Evolutionary conservation across 148 eudicot species (phyloP).

Genomic region (Fagopyrum homotropicum): DNA sequence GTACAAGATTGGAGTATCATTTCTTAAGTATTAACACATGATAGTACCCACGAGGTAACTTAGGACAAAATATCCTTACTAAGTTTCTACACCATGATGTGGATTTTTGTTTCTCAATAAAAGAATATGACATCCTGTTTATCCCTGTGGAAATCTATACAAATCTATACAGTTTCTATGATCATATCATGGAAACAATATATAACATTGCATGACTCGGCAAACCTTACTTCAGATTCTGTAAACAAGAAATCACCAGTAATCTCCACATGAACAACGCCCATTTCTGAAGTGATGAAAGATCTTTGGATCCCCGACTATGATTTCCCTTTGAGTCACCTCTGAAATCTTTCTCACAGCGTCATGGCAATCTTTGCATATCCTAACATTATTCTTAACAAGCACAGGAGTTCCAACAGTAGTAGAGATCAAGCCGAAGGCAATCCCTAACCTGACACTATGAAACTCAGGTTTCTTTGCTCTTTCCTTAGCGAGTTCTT

Average conservation of each 20-base stretch:
- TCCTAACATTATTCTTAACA: conserved; percentile 45
- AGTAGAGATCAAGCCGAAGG: conserved; percentile 47
- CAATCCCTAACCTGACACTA: conserved; percentile 54
- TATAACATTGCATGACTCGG: background rate
- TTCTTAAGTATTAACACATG: background rate
- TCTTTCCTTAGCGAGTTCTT: conserved; percentile 26
- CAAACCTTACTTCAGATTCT: background rate
- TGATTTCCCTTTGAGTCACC: conserved; percentile 43
- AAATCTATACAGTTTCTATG: conserved; percentile 3
- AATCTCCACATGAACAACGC: conserved; percentile 64
- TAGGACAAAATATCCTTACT: background rate
- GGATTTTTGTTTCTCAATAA: background rate
- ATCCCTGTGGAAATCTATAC: background rate
- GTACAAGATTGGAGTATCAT: background rate
- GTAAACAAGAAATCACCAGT: conserved; percentile 39
- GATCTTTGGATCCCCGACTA: conserved; percentile 73
- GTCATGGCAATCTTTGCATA: conserved; percentile 60
- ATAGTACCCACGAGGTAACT: background rate
- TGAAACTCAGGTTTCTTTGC: conserved; percentile 36
- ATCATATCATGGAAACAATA: background rate
- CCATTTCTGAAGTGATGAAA: conserved; percentile 69
- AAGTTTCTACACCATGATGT: background rate
- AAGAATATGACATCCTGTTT: background rate
- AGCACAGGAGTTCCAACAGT: conserved; percentile 38
- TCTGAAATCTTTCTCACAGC: conserved; percentile 49